phyloP scores from a whole-genome alignment of 768 basidiomycete genomes.

The Neoboletus subvelutipes region DNA sequence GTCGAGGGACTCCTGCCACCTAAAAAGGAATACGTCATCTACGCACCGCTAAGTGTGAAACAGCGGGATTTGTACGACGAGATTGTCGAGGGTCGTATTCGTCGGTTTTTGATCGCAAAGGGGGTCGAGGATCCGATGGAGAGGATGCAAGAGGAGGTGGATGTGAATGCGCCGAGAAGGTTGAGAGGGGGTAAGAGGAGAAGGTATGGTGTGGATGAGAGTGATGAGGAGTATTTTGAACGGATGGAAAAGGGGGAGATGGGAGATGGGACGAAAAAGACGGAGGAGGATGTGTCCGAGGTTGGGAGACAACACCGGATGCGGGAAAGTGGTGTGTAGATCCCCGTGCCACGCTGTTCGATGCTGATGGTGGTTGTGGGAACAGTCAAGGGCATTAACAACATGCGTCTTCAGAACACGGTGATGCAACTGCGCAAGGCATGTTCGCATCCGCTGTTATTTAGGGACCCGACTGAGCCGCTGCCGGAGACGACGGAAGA shows the following conservation, averaged over 20 bases:
- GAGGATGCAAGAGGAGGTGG: slow-evolving; percentile 25
- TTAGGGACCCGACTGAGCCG: slow-evolving; percentile 44
- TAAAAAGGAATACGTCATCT: slow-evolving; percentile 93
- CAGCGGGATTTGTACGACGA: slow-evolving; percentile 87
- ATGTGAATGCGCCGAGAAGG: slow-evolving; percentile 35
- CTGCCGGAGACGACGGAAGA: slow-evolving; percentile 67
- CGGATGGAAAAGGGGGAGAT: slow-evolving; percentile 52
- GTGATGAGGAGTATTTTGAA: slow-evolving; percentile 64
- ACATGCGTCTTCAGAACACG: slow-evolving; percentile 90
- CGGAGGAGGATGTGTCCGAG: slow-evolving; percentile 51
- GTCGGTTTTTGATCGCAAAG: slow-evolving; percentile 55
- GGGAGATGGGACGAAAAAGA: slow-evolving; percentile 34
- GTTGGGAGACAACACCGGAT: slow-evolving; percentile 57
- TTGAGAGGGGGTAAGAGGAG: slow-evolving; percentile 39
- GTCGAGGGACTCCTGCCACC: slow-evolving; percentile 79
- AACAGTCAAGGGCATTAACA: slow-evolving; percentile 81
- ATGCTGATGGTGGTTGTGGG: slow-evolving; percentile 1
- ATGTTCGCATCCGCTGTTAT: slow-evolving; percentile 89
- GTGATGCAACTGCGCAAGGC: slow-evolving; percentile 98
- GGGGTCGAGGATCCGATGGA: slow-evolving; percentile 25
- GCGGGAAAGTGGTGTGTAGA: slow-evolving; percentile 58
- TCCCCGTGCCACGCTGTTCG: background rate
- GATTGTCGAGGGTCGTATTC: slow-evolving; percentile 68
- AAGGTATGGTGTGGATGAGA: slow-evolving; percentile 56
- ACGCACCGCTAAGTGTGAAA: slow-evolving; percentile 78